phyloP scores from a whole-genome alignment of 768 basidiomycete genomes.

The Suillus cothurnatus region DNA sequence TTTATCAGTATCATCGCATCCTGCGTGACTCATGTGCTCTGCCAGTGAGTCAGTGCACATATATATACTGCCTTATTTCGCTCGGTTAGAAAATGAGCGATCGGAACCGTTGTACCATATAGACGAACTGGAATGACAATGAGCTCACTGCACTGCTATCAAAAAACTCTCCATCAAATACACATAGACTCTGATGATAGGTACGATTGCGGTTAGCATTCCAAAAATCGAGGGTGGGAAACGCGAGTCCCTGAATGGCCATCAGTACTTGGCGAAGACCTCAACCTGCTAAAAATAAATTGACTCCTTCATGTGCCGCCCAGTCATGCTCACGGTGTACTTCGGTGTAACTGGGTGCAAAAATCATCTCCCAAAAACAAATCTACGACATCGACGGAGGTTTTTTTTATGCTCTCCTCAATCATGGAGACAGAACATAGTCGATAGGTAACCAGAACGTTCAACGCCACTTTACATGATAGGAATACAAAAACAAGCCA shows the following conservation, averaged over 20 bases:
- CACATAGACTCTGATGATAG: not conserved
- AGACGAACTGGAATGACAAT: not conserved
- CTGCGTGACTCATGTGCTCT: not conserved
- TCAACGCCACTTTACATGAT: not conserved
- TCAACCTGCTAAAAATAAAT: too few species aligned
- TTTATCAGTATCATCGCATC: not conserved
- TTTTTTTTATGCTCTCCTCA: not conserved
- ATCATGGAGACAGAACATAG: not conserved
- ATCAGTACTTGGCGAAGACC: too few species aligned
- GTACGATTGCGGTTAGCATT: too few species aligned
- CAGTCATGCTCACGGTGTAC: too few species aligned
- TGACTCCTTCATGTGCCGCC: too few species aligned
- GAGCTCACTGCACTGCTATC: not conserved
- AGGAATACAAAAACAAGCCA: not conserved
- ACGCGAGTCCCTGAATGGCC: too few species aligned
- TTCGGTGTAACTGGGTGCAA: not conserved
- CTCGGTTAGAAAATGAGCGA: not conserved
- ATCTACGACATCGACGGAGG: not conserved
- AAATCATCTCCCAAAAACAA: not conserved
- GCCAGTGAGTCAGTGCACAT: not conserved
- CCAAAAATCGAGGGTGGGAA: too few species aligned
- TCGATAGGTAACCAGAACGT: not conserved
- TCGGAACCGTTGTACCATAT: not conserved
- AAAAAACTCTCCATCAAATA: too few species aligned
- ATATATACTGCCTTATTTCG: not conserved